These are phyloP conservation scores for Zopfochytrium polystomum DNA, from an alignment of 371 early-diverging fungal genomes.

Conservation along the genomic window DNA sequence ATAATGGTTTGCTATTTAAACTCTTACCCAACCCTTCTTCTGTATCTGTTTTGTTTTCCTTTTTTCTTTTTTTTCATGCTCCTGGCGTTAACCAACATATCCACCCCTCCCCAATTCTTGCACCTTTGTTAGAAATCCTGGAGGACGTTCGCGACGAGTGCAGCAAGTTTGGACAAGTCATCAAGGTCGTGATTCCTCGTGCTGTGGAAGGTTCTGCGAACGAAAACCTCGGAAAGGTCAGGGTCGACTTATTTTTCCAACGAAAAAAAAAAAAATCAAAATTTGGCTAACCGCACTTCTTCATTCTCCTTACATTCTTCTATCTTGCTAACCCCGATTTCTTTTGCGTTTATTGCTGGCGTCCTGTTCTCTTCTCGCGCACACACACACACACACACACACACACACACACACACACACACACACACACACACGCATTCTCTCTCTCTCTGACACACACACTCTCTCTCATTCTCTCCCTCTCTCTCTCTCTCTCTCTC, in stretches of 20 bases:
- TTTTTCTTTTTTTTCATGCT: conserved; percentile 16
- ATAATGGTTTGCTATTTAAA: conserved; percentile 58
- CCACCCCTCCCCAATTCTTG: not conserved
- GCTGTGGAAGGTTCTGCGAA: conserved; percentile 54
- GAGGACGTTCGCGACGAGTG: conserved; percentile 92
- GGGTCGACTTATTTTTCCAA: too few species aligned
- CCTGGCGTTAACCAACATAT: too few species aligned
- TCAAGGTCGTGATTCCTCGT: conserved; percentile 81
- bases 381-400: too few species aligned
- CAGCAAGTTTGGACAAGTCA: conserved; percentile 76
- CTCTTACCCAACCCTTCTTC: not conserved
- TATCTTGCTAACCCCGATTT: not conserved
- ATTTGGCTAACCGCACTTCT: not conserved
- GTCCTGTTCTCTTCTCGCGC: too few species aligned
- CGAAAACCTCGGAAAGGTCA: conserved; percentile 82
- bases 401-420: too few species aligned
- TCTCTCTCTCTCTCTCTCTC: too few species aligned
- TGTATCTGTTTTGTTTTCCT: conserved; percentile 10
- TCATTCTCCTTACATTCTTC: not conserved
- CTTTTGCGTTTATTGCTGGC: too few species aligned
- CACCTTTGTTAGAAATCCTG: conserved; percentile 67
- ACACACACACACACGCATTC: too few species aligned
- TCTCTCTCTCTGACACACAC: too few species aligned
- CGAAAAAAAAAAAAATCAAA: not conserved
- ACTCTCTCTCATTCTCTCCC: too few species aligned